These are phyloP conservation scores for Penicillium macrosclerotiorum DNA, from an alignment of 495 filamentous ascomycete species.

Conservation along the genomic window DNA sequence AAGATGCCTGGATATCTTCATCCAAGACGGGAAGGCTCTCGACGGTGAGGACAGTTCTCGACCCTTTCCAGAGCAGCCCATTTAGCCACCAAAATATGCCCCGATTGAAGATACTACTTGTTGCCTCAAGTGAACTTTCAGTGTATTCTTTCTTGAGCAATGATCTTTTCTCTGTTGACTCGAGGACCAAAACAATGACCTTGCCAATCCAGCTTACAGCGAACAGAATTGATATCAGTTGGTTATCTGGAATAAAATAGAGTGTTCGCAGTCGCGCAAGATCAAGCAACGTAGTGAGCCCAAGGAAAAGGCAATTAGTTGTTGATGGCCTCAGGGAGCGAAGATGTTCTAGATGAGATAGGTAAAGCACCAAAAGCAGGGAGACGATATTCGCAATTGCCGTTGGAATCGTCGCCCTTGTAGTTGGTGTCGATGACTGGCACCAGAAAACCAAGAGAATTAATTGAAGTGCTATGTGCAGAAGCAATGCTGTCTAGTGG, in stretches of 20 bases:
- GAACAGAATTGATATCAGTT: conserved; percentile 9
- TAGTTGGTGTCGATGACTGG: conserved; percentile 11
- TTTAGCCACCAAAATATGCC: conserved; percentile 58
- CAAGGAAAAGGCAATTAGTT: conserved; percentile 13
- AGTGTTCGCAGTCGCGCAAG: conserved; percentile 18
- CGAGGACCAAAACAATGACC: conserved; percentile 41
- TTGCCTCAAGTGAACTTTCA: conserved; percentile 49
- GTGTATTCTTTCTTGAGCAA: conserved; percentile 37
- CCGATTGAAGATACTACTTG: conserved; percentile 45
- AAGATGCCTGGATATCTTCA: conserved; percentile 32
- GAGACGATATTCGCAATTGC: conserved; percentile 2
- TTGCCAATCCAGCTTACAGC: conserved; percentile 36
- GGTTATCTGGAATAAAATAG: conserved; percentile 12
- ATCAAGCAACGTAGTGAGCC: conserved; percentile 12
- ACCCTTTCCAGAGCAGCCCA: conserved; percentile 44
- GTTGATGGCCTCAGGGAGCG: conserved; percentile 22
- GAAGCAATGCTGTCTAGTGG: conserved; percentile 6
- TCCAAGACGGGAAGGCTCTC: conserved; percentile 42
- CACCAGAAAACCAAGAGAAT: conserved; percentile 13
- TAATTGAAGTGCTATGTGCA: conserved; percentile 18
- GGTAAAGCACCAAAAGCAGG: conserved; percentile 7
- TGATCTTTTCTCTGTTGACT: conserved; percentile 50
- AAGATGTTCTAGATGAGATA: conserved; percentile 24
- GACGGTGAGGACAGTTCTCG: conserved; percentile 36
- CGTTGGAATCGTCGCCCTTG: conserved; percentile 17